Base-by-base conservation (phyloP, 1,284 basidiomycete species). In the Leccinum pallidistipes region DNA sequence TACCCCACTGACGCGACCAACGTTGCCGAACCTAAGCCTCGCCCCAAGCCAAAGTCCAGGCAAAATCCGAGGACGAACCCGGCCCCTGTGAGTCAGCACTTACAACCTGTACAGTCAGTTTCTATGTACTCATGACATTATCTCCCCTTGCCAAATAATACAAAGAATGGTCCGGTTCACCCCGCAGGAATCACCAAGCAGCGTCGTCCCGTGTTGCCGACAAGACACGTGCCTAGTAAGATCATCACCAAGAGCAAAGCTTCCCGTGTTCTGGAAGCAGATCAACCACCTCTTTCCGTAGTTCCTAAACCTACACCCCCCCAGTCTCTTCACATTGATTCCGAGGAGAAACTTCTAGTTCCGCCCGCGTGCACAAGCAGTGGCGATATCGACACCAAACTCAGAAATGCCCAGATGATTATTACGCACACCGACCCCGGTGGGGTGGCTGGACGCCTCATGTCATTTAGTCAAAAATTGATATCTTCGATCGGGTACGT, bases 401-500 rank as follows among this genome's bases (percentile, higher is more conserved):
- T 67, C 62, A 59, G 63, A 63, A 62, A 63, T 47, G 51, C 55
- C 31, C 18, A 45, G 43, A 45, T 45, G 24, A 27, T 27, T 50
- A 61, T 58, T 62, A 56, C 63, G 31, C 60, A 54, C 29, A 45
- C 36, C 50, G 57, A 61, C 21, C 61, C 71, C 62, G 55, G 56
- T 45, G 64, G 66, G 47, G 59, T 73, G 69, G 64, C 73, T n/a
- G 63, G 65, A 21, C 71, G 71, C 73, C 73, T 73, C 67, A 69
- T 73, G 71, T 73, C 71, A 24, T 76, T 71, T 50, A 65, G 73
- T 66, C 73, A 75, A 64, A 74, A 62, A 36, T 11, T 76, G 53
- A 73, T 72, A 65, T 68, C 71, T 62, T 76, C 71, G 38, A 74
- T 72, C 63, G 65, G 71, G 71, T 72, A 65, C 31, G 71, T 72